Evolutionary conservation across 176 grass and related monocot species (phyloP), one percentile per base, ranked within the genome.

Genomic region (Cymbopogon citratus): DNA sequence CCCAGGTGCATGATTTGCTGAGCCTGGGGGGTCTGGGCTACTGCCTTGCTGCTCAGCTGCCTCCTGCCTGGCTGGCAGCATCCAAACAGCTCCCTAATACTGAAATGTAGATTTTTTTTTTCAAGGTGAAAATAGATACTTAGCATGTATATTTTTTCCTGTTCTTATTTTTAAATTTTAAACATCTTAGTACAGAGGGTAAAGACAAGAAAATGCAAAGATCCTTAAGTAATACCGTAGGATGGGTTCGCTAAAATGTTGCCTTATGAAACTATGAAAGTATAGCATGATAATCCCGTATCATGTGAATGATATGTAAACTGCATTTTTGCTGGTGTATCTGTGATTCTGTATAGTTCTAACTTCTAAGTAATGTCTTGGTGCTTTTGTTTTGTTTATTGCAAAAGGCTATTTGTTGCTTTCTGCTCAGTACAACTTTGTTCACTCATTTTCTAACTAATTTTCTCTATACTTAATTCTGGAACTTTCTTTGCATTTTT

Each of bases 231-330:
- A 64, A 49, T n/a, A 40, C 15, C 35, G 57, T 28, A 51, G 25
- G 39, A 3, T 27, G n/a, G 46, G 23, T 57, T 16, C 29, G 9
- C 5, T 38, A 18, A 63, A 73, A 74, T 62, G 19, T n/a, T 81
- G 18, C 18, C 15, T 45, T 43, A 43, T 63, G 29, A 28, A 25
- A 62, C 13, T 40, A 44, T 67, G 29, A 28, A 25, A 62, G n/a
- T 40, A 44, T 67, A 57, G 31, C 25, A 19, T 86, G 24, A 31
- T 43, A 69, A 73, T 63, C 11, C 21, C 69, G 57, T 29, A 38
- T 77, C 73, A 69, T 84, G n/a, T 76, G 19, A 60, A 78, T 61
- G 23, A 26, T 71, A 23, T 4, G 36, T 29, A 77, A 63, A 26
- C 27, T 85, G 24, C 25, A 61, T 46, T 5, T 24, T 41, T 77